These are phyloP conservation scores for Mesembryanthemum crystallinum DNA, from an alignment of 148 eudicot species.

Conservation along the genomic window DNA sequence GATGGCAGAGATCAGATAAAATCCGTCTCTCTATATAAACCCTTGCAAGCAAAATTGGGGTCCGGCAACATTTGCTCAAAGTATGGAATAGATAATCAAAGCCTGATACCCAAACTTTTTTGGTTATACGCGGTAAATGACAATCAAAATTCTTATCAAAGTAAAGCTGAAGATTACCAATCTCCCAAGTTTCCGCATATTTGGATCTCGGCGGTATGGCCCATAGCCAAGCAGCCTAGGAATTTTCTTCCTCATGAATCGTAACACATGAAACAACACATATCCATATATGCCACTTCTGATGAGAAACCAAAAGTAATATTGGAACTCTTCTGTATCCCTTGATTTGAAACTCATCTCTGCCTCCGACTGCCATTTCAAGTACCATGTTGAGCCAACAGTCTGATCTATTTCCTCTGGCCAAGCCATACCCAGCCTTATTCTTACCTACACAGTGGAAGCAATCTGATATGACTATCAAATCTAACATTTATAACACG, in stretches of 20 bases:
- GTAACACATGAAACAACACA: constrained; percentile 51
- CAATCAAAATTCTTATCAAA: background rate
- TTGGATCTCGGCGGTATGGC: constrained; percentile 63
- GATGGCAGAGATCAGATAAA: background rate
- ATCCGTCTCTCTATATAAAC: background rate
- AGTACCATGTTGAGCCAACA: constrained; percentile 67
- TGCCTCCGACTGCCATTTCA: constrained; percentile 78
- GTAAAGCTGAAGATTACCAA: constrained; percentile 45
- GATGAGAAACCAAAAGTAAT: constrained; percentile 54
- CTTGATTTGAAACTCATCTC: constrained; percentile 55
- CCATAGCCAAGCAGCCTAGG: constrained; percentile 67
- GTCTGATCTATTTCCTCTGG: constrained; percentile 60
- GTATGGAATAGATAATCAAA: background rate
- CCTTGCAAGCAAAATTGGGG: background rate
- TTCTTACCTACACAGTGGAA: constrained; percentile 46
- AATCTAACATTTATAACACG: background rate
- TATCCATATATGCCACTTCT: constrained; percentile 56
- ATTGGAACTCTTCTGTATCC: constrained; percentile 35
- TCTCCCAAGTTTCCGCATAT: constrained; percentile 54
- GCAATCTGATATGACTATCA: constrained; percentile 22
- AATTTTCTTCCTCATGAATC: constrained; percentile 50
- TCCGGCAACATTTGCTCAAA: background rate
- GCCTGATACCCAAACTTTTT: background rate
- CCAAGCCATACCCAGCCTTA: constrained; percentile 71
- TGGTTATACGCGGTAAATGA: background rate